Conservation (phyloP, 139 green algal genomes). For the Chlorella sorokiniana region DNA sequence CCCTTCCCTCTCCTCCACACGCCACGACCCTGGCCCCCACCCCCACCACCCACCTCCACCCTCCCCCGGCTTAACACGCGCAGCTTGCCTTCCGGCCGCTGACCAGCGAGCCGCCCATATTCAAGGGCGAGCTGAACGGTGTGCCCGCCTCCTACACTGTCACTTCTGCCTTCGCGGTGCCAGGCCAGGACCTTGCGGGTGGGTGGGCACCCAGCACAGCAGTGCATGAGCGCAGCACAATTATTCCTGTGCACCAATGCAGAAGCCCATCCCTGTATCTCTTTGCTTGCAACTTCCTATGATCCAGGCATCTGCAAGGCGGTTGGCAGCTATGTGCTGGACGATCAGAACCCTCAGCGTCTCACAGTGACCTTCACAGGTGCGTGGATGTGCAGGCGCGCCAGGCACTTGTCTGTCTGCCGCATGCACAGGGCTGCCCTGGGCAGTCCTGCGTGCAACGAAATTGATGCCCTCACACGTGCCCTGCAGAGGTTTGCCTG, state of each 20-base stretch:
- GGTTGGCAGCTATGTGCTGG: neutral
- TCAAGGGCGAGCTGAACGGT: constrained; percentile 4
- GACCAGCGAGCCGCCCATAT: neutral
- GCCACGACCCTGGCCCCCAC: no score
- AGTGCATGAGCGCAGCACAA: neutral
- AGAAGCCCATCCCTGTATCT: neutral
- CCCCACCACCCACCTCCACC: neutral
- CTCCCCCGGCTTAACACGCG: neutral
- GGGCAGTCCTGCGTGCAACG: no score
- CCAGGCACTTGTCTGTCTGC: neutral
- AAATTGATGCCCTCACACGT: neutral
- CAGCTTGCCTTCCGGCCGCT: constrained; percentile 20
- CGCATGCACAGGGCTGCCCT: neutral
- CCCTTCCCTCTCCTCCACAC: no score
- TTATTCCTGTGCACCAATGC: neutral
- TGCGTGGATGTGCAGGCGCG: neutral
- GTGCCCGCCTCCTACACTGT: constrained; percentile 1
- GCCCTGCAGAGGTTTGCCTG: neutral
- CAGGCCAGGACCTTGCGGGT: neutral
- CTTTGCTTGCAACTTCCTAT: neutral
- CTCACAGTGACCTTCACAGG: constrained; percentile 3
- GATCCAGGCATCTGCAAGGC: constrained; percentile 6
- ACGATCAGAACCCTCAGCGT: constrained; percentile 4
- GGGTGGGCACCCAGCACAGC: neutral
- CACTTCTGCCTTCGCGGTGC: constrained; percentile 17